A percentile compares a stretch with the other conserved stretches of the same genome.
These are phyloP conservation scores for Acacia concinna DNA, from an alignment of 331 rosid genomes.

Conservation along the genomic window DNA sequence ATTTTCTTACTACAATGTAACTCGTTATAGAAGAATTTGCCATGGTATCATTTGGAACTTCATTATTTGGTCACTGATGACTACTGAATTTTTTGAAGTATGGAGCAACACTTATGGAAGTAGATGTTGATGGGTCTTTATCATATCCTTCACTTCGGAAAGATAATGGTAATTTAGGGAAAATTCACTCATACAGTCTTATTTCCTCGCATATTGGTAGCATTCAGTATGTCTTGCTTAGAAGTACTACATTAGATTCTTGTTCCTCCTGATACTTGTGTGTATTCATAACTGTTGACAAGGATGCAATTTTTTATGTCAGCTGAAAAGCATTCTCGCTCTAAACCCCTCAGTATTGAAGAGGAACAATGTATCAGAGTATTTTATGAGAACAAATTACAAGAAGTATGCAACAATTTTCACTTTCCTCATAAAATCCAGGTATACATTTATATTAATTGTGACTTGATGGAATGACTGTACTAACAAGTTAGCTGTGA, in stretches of 20 bases:
- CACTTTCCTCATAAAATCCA: slow-evolving; percentile 96
- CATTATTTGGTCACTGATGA: slow-evolving; percentile 31
- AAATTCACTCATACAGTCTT: not conserved
- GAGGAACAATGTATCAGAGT: slow-evolving; percentile 48
- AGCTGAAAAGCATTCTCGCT: slow-evolving; percentile 51
- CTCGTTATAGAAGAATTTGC: not conserved
- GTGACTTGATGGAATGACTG: slow-evolving; percentile 4
- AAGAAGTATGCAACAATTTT: slow-evolving; percentile 81
- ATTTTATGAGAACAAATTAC: slow-evolving; percentile 50
- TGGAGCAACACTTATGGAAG: slow-evolving; percentile 82
- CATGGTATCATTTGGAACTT: slow-evolving; percentile 21
- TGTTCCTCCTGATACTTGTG: slow-evolving; percentile 12
- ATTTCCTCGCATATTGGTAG: not conserved
- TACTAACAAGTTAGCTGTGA: not conserved
- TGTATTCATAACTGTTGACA: slow-evolving; percentile 33
- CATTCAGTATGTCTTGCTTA: slow-evolving; percentile 1
- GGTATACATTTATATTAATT: slow-evolving; percentile 41
- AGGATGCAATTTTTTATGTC: slow-evolving; percentile 30
- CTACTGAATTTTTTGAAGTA: slow-evolving; percentile 42
- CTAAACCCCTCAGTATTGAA: slow-evolving; percentile 56
- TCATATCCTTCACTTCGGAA: slow-evolving; percentile 70
- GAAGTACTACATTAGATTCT: slow-evolving; percentile 9
- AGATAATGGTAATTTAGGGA: slow-evolving; percentile 58
- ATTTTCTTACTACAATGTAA: not conserved
- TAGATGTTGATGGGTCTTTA: slow-evolving; percentile 77